Percentiles rank a stretch among this genome's conserved stretches.
These are phyloP conservation scores for Beverwykella pulmonaria DNA, from an alignment of 495 filamentous ascomycete species.

Conservation along the genomic window DNA sequence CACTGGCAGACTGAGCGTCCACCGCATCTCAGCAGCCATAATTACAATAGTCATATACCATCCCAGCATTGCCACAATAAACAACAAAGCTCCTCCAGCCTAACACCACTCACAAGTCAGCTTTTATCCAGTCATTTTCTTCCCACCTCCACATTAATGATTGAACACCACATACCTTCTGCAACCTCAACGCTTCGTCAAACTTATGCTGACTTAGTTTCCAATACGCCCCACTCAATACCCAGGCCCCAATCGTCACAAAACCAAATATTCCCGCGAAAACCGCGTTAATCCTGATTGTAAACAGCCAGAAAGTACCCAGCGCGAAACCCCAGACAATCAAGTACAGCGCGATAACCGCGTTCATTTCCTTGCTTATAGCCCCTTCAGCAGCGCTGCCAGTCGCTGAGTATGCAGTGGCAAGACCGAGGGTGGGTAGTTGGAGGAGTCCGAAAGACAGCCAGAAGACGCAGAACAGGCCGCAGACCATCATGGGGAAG, in stretches of 20 bases:
- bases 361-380: slow-evolving; percentile 52
- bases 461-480: slow-evolving; percentile 61
- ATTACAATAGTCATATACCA: slow-evolving; percentile 58
- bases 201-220: slow-evolving; percentile 49
- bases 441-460: slow-evolving; percentile 57
- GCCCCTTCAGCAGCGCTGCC: slow-evolving; percentile 50
- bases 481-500: slow-evolving; percentile 60
- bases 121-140: neutral
- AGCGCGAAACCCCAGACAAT: slow-evolving; percentile 61
- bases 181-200: slow-evolving; percentile 49
- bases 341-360: slow-evolving; percentile 54
- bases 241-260: slow-evolving; percentile 53
- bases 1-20: slow-evolving; percentile 55
- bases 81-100: slow-evolving; percentile 43
- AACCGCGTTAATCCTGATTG: slow-evolving; percentile 56
- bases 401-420: slow-evolving; percentile 50
- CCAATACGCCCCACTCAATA: slow-evolving; percentile 56
- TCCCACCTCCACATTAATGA: no score
- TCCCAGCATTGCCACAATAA: slow-evolving; percentile 55
- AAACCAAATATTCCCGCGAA: slow-evolving; percentile 58
- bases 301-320: slow-evolving; percentile 60
- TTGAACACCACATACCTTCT: slow-evolving; percentile 44
- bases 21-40: slow-evolving; percentile 60
- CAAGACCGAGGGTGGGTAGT: slow-evolving; percentile 55
- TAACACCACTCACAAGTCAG: neutral